Percentiles rank a stretch among this genome's conserved stretches.
Evolutionary conservation across 495 filamentous ascomycete species (phyloP).

Genomic region (Hyaloscypha variabilis): DNA sequence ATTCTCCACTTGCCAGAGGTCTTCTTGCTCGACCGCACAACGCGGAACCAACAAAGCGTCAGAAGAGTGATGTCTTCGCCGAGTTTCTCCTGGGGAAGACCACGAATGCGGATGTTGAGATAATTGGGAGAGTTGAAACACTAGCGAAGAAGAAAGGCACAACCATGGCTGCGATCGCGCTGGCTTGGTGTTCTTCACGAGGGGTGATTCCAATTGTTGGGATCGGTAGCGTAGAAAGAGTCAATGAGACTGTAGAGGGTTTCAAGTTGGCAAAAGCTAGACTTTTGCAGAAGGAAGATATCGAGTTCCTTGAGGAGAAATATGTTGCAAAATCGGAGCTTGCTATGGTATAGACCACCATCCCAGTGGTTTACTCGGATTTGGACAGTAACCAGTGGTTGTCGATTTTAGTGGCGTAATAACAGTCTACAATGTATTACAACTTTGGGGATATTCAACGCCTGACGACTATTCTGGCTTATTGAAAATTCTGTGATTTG

Average conservation of each 20-base stretch:
- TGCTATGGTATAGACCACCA: background rate
- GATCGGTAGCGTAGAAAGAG: slow-evolving; percentile 25
- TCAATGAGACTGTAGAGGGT: slow-evolving; percentile 26
- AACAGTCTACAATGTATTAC: too few species aligned
- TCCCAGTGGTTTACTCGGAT: too few species aligned
- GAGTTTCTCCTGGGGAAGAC: slow-evolving; percentile 44
- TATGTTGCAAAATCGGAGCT: slow-evolving; percentile 25
- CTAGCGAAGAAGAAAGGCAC: slow-evolving; percentile 67
- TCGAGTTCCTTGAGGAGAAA: slow-evolving; percentile 25
- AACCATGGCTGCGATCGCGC: slow-evolving; percentile 64
- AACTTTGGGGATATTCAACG: too few species aligned
- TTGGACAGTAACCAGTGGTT: too few species aligned
- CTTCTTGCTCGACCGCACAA: slow-evolving; percentile 53
- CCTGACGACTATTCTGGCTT: too few species aligned
- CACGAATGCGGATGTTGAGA: slow-evolving; percentile 53
- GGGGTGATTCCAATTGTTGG: slow-evolving; percentile 29
- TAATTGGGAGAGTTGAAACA: slow-evolving; percentile 66
- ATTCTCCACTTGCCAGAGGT: slow-evolving; percentile 64
- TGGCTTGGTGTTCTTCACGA: slow-evolving; percentile 67
- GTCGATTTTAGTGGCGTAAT: too few species aligned
- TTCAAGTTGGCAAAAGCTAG: slow-evolving; percentile 19
- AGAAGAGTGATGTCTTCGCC: slow-evolving; percentile 49
- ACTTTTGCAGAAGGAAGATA: slow-evolving; percentile 26
- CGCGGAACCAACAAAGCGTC: slow-evolving; percentile 46
- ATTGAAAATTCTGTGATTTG: too few species aligned